Conservation (phyloP, 495 filamentous ascomycete genomes). For the Diplogelasinospora grovesii region DNA sequence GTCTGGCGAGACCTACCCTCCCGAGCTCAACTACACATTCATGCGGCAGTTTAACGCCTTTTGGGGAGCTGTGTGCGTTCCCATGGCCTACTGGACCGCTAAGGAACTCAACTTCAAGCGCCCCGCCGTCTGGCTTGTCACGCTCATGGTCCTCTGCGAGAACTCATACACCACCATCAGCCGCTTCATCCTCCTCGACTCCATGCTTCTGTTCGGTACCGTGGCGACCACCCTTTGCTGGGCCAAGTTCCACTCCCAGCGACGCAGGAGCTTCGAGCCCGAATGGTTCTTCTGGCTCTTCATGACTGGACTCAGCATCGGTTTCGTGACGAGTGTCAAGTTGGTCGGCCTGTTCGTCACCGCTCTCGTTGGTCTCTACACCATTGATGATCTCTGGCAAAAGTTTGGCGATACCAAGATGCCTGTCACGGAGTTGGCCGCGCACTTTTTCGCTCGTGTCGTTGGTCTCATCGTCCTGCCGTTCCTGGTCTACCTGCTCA, state of each 20-base stretch:
- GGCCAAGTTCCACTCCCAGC: slow-evolving; percentile 87
- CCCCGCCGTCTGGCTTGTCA: slow-evolving; percentile 88
- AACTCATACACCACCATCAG: slow-evolving; percentile 99
- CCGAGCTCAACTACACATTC: slow-evolving; percentile 93
- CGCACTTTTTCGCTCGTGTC: slow-evolving; percentile 73
- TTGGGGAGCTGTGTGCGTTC: slow-evolving; percentile 88
- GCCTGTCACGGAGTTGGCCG: slow-evolving; percentile 66
- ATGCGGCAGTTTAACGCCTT: slow-evolving; percentile 97
- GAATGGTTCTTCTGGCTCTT: slow-evolving; percentile 93
- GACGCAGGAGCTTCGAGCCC: slow-evolving; percentile 70
- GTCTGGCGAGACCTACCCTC: slow-evolving; percentile 89
- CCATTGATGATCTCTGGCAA: slow-evolving; percentile 93
- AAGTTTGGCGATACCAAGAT: slow-evolving; percentile 95
- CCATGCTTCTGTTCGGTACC: slow-evolving; percentile 97
- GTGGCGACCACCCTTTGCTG: slow-evolving; percentile 95
- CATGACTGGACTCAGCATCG: slow-evolving; percentile 87
- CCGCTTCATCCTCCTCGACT: slow-evolving; percentile 93
- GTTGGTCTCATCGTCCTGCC: slow-evolving; percentile 85
- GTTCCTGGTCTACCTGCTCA: slow-evolving; percentile 82
- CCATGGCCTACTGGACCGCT: slow-evolving; percentile 91
- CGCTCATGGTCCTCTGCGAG: slow-evolving; percentile 94
- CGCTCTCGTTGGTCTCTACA: slow-evolving; percentile 90
- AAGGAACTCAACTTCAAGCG: slow-evolving; percentile 80
- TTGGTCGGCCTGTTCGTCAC: slow-evolving; percentile 96
- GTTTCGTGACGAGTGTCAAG: slow-evolving; percentile 96